A percentile compares a stretch with the other conserved stretches of the same genome.
These are phyloP conservation scores for Telfairia occidentalis DNA, from an alignment of 331 rosid genomes.

Conservation along the genomic window DNA sequence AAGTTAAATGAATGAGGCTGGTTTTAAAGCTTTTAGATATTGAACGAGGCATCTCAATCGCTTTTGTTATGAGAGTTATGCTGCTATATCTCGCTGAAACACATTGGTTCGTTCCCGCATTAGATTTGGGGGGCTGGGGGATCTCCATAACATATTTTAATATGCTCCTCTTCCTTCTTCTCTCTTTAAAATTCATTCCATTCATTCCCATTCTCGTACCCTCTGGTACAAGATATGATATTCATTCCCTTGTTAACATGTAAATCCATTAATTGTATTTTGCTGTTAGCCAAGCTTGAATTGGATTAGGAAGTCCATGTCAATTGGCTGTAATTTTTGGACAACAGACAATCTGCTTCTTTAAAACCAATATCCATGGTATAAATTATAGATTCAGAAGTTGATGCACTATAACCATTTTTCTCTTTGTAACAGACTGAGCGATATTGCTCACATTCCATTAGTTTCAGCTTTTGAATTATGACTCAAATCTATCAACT, in stretches of 20 bases:
- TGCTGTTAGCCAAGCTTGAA: conserved; percentile 11
- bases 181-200: conserved; percentile 13
- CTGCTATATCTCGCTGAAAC: conserved; percentile 1
- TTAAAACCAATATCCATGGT: background rate
- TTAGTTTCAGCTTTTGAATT: background rate
- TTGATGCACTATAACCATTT: background rate
- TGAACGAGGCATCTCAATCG: conserved; percentile 9
- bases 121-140: background rate
- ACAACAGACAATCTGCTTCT: conserved; percentile 1
- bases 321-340: conserved; percentile 15
- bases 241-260: conserved; percentile 12
- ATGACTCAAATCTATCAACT: background rate
- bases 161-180: background rate
- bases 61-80: background rate
- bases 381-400: conserved; percentile 10
- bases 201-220: conserved; percentile 16
- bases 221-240: conserved; percentile 12
- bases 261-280: conserved; percentile 12
- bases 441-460: background rate
- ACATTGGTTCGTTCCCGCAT: conserved; percentile 7
- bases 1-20: conserved; percentile 37
- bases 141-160: background rate
- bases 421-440: background rate
- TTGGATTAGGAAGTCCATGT: conserved; percentile 4
- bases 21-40: conserved; percentile 12